These are phyloP conservation scores for Maudiozyma pseudohumilis DNA, from an alignment of 805 yeast genomes.

Conservation along the genomic window DNA sequence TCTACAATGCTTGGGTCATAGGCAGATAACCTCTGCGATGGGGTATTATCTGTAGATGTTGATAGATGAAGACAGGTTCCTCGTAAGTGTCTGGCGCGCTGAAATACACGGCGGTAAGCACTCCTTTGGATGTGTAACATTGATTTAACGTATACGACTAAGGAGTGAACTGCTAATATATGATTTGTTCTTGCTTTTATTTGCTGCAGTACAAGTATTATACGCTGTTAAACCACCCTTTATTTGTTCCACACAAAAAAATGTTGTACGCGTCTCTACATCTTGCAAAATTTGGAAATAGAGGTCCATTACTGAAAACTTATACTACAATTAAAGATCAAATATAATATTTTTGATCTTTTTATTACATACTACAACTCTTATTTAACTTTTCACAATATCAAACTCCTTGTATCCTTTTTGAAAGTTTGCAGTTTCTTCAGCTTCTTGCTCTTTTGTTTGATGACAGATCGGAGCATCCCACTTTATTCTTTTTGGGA, in stretches of 20 bases:
- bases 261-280: too few relatives aligned
- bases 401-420: constrained; percentile 44
- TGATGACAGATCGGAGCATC: constrained; percentile 52
- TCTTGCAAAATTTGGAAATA: neutral
- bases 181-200: too few relatives aligned
- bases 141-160: too few relatives aligned
- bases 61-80: too few relatives aligned
- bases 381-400: constrained; percentile 20
- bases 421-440: constrained; percentile 57
- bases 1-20: constrained; percentile 86
- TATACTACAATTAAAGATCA: neutral
- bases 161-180: too few relatives aligned
- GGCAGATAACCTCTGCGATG: constrained; percentile 34
- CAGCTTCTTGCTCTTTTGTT: constrained; percentile 46
- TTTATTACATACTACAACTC: neutral
- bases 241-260: too few relatives aligned
- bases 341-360: neutral
- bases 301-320: neutral
- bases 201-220: neutral
- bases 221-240: neutral
- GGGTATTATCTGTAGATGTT: too few relatives aligned
- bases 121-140: too few relatives aligned
- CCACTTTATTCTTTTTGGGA: constrained; percentile 65
- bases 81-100: too few relatives aligned
- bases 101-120: too few relatives aligned